Base-by-base conservation (phyloP, 1,284 basidiomycete species). In the Trichosporon sp. region DNA sequence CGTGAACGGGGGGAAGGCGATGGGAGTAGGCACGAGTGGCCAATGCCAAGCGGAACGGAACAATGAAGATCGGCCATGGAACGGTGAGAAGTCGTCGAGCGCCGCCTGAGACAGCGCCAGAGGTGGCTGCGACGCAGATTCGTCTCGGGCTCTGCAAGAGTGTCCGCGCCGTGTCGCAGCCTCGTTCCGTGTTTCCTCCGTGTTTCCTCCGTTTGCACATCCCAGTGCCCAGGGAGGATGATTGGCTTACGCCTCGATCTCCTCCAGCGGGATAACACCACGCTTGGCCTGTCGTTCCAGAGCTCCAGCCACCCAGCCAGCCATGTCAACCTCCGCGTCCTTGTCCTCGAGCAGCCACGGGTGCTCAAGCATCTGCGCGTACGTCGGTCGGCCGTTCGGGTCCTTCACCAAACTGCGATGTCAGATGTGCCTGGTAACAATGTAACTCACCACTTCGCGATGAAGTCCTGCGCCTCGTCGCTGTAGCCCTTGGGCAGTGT, bases 301-400 rank as follows among this genome's bases (percentile, higher is more conserved):
- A 1, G 92, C 91, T 10, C 82, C 83, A 14, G 84, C 85, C 10
- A 95, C 92, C 94, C 94, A 97, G 4, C 86, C 88, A 19, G 86
- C 86, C 92, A 95, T 94, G 80, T 96, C 91, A 4, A 94, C 92
- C 0, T 89, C 84, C 4, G 89, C 86, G 16, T 85, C 83, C 7
- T 81, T 84, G 74, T 90, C 89, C 51, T 86, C 85, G 12, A 84
- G 78, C 61, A 94, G 85, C 86, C 91, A 93, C 0, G 90, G 89
- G 78, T 97, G 94, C 69, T 88, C 86, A 71, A 98, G 85, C 70
- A 98, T 85, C 78, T 96, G 89, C 21, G 89, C 88, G 81, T 98
- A 99, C 0, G 90, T 94, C 12, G 94, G 92, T 67, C 96, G 86
- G 65, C 87, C 86, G 65, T 89, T 87, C 0, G 94, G 91, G 70